Conservation (phyloP, 371 early-diverging fungal genomes). For the Mucor indicus region DNA sequence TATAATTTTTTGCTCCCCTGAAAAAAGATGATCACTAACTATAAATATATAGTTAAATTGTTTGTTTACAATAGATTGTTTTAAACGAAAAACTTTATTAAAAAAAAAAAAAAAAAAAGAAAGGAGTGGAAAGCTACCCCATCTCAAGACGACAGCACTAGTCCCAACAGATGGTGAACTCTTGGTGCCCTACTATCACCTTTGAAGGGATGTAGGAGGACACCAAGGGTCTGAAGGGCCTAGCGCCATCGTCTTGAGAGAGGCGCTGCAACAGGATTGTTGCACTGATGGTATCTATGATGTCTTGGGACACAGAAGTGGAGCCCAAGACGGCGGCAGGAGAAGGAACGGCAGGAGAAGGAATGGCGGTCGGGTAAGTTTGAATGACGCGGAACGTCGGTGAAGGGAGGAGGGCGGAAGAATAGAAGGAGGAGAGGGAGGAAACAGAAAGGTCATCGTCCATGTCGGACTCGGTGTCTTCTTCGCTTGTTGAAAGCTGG, state of each 20-base stretch:
- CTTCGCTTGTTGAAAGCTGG: too few species aligned
- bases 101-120: too few species aligned
- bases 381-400: conserved; percentile 33
- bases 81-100: not conserved
- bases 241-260: conserved; percentile 49
- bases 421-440: too few species aligned
- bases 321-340: not conserved
- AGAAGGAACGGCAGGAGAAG: too few species aligned
- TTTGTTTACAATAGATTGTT: not conserved
- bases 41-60: too few species aligned
- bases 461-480: too few species aligned
- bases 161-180: conserved; percentile 22
- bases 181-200: conserved; percentile 26
- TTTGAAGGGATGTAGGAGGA: conserved; percentile 16
- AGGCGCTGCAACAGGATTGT: conserved; percentile 42
- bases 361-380: conserved; percentile 20
- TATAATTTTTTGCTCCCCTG: too few species aligned
- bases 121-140: too few species aligned
- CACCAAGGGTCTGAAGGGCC: conserved; percentile 30
- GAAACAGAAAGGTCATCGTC: too few species aligned
- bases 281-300: conserved; percentile 49
- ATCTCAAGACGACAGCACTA: too few species aligned
- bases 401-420: too few species aligned
- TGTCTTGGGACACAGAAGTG: conserved; percentile 16
- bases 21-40: too few species aligned